Evolutionary conservation across 306 rosid genomes (phyloP).

Genomic region (Cotoneaster glaucophyllus): DNA sequence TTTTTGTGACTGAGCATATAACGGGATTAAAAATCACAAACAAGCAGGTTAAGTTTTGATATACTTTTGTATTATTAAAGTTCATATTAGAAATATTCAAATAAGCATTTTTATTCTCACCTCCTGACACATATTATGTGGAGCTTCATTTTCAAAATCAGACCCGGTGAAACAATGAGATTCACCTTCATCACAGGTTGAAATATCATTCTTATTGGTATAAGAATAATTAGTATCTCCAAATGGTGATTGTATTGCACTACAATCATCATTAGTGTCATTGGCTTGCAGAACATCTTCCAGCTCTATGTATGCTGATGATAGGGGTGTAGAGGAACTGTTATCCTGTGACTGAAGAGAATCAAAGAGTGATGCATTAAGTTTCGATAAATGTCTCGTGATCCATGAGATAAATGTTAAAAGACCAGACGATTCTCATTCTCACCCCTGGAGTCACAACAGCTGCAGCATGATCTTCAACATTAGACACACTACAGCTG

Average conservation of each 20-base stretch:
- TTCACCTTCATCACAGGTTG: conserved; percentile 6
- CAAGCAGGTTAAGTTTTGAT: background rate
- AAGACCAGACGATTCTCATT: background rate
- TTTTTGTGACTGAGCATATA: background rate
- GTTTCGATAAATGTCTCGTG: background rate
- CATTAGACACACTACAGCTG: conserved; percentile 1
- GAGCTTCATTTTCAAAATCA: background rate
- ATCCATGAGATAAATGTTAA: background rate
- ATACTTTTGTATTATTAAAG: background rate
- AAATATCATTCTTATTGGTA: background rate
- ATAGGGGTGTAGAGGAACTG: background rate
- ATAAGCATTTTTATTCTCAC: background rate
- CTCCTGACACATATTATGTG: background rate
- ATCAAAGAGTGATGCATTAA: background rate
- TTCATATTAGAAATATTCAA: background rate
- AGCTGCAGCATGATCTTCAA: background rate
- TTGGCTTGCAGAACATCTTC: conserved; percentile 8
- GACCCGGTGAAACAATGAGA: background rate
- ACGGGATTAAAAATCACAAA: conserved; percentile 16
- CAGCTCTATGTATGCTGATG: background rate
- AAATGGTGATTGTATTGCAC: background rate
- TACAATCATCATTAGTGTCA: background rate
- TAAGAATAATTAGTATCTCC: background rate
- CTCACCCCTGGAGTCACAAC: conserved; percentile 27
- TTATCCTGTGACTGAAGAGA: background rate